phyloP scores from a whole-genome alignment of 345 rosid genomes.

The Hibiscus tridactylites region DNA sequence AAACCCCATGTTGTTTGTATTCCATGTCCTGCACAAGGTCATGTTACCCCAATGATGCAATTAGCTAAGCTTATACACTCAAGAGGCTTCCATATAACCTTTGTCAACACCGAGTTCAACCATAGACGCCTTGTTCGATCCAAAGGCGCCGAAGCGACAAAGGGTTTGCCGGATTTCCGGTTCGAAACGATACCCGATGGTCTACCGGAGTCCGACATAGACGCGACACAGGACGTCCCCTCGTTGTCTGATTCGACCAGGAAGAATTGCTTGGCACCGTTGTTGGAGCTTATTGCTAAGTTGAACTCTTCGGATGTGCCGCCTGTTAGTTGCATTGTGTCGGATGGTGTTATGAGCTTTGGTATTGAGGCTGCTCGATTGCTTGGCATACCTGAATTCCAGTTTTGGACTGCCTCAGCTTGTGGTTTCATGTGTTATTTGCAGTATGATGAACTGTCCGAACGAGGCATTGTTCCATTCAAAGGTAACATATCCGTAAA shows the following conservation, averaged over 20 bases:
- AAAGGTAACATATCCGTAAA: background rate
- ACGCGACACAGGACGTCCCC: background rate
- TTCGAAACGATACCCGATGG: background rate
- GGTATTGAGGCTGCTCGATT: background rate
- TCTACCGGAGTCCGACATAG: background rate
- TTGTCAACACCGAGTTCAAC: background rate
- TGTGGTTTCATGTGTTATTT: background rate
- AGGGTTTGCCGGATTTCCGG: background rate
- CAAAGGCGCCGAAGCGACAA: background rate
- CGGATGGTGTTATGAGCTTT: background rate
- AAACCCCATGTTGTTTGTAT: background rate
- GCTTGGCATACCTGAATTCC: background rate
- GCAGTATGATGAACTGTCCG: background rate
- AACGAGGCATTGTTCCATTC: background rate
- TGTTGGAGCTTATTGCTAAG: background rate
- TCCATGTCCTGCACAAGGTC: background rate
- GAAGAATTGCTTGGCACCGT: background rate
- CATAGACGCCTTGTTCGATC: background rate
- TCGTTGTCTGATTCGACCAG: background rate
- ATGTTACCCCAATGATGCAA: background rate
- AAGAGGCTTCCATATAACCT: background rate
- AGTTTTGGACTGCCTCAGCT: background rate
- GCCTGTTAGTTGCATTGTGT: background rate
- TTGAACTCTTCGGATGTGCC: background rate
- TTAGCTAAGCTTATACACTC: background rate